Evolutionary conservation across 345 rosid genomes (phyloP).

Genomic region (Nasturtium officinale): DNA sequence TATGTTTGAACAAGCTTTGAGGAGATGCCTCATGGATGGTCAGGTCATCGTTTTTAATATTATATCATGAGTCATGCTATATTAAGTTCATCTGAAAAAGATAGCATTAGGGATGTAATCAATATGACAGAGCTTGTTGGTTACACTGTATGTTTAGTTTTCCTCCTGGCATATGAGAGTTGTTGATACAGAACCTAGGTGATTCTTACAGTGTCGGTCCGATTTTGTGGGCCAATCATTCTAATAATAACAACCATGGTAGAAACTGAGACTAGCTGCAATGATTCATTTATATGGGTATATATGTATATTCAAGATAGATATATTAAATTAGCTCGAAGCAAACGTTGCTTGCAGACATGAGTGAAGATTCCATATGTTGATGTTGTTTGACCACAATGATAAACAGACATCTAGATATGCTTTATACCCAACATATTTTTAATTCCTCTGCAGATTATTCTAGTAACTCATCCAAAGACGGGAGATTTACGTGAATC

Average conservation of each 20-base stretch:
- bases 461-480: conserved; percentile 87
- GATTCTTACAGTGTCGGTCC: background rate
- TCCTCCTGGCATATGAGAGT: background rate
- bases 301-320: background rate
- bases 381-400: background rate
- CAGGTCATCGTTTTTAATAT: background rate
- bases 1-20: conserved; percentile 3
- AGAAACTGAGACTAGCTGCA: background rate
- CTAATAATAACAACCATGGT: background rate
- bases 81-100: background rate
- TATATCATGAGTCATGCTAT: background rate
- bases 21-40: background rate
- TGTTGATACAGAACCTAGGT: background rate
- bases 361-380: background rate
- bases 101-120: background rate
- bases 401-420: background rate
- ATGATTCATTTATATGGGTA: background rate
- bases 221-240: background rate
- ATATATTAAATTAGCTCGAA: background rate
- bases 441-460: conserved; percentile 50
- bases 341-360: background rate
- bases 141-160: background rate
- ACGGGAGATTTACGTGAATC: conserved; percentile 86
- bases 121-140: background rate
- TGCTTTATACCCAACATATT: conserved; percentile 5